These are phyloP conservation scores for Xylaria sp. DNA, from an alignment of 2,329 filamentous ascomycete species.

Conservation along the genomic window DNA sequence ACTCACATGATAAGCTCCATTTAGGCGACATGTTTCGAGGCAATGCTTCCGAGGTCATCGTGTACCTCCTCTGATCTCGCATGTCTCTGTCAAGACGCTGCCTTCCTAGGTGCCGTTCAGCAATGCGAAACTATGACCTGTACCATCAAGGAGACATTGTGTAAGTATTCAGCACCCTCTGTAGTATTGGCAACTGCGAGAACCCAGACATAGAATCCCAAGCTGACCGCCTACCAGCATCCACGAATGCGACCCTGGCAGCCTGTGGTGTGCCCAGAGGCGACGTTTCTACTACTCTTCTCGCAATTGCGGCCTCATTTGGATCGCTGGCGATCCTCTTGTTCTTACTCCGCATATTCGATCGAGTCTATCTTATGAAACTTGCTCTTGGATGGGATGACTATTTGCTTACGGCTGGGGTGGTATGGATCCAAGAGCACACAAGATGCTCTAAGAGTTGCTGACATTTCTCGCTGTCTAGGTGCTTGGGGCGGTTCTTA, in stretches of 20 bases:
- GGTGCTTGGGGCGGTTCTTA: constrained; percentile 5
- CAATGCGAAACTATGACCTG: constrained; percentile 4
- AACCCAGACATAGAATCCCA: too few relatives aligned
- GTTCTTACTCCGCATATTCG: constrained; percentile 10
- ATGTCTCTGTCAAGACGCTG: constrained; percentile 10
- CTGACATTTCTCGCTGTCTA: background rate
- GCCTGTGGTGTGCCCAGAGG: constrained; percentile 7
- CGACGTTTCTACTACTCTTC: constrained; percentile 3
- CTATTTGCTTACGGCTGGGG: constrained; percentile 5
- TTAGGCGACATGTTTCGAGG: background rate
- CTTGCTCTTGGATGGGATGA: constrained; percentile 10
- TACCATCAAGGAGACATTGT: constrained; percentile 8
- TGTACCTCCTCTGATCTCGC: constrained; percentile 1
- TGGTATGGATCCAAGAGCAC: background rate
- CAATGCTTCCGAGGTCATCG: background rate
- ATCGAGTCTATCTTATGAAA: constrained; percentile 10
- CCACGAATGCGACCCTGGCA: constrained; percentile 10
- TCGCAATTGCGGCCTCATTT: constrained; percentile 13
- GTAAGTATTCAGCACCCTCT: background rate
- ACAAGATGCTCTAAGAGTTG: background rate
- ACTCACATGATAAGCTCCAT: background rate
- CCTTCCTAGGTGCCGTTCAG: background rate
- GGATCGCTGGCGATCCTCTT: constrained; percentile 17
- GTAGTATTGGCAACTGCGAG: background rate
- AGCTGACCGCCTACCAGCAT: background rate